Evolutionary conservation across 129 eudicot genomes (phyloP).

Genomic region (Lactuca saligna): DNA sequence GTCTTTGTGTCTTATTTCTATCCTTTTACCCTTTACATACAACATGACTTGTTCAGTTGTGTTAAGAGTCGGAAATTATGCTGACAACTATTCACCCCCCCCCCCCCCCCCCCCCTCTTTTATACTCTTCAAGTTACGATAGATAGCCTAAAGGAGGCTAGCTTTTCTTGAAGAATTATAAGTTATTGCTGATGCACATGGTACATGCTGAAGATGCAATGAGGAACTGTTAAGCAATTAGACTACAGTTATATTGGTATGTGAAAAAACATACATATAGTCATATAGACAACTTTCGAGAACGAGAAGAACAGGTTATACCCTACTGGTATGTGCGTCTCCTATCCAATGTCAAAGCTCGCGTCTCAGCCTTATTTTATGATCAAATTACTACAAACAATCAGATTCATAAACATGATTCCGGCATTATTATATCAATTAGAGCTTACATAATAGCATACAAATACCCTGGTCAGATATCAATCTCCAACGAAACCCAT

Average conservation of each 20-base stretch:
- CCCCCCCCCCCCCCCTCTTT: no score
- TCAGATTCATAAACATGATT: neutral
- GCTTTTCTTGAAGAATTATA: neutral
- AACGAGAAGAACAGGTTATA: neutral
- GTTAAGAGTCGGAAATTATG: no score
- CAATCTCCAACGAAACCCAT: neutral
- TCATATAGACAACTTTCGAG: neutral
- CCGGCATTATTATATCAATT: neutral
- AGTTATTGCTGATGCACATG: neutral
- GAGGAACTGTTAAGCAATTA: neutral
- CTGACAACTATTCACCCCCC: no score
- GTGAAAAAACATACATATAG: neutral
- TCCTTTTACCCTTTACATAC: no score
- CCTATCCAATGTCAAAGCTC: no score
- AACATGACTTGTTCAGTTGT: no score
- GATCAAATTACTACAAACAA: neutral
- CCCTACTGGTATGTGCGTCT: neutral
- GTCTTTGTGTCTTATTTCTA: no score
- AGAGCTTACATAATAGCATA: no score
- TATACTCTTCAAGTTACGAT: no score
- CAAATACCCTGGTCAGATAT: neutral
- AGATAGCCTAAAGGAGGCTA: no score
- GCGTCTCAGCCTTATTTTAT: neutral
- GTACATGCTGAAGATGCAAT: slow-evolving; percentile 4
- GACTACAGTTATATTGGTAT: no score